Evolutionary conservation across 208 protist species (phyloP).

Genomic region (Acanthamoeba royreba): DNA sequence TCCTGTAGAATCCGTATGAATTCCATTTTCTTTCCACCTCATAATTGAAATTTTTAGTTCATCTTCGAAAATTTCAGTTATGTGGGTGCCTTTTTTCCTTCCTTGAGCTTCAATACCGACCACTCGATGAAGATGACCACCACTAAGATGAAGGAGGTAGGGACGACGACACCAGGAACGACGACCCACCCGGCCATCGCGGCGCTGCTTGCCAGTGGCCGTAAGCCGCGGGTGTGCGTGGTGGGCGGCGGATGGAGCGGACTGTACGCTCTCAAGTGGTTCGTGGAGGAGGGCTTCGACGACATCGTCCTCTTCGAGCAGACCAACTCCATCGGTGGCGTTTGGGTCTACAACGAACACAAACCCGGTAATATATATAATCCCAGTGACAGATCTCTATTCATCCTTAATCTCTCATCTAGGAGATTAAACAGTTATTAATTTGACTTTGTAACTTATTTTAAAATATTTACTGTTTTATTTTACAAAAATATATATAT

Average conservation of each 20-base stretch:
- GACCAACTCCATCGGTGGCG: conserved; percentile 26
- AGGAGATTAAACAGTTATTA: neutral
- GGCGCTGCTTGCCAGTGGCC: neutral
- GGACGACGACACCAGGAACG: too few species aligned
- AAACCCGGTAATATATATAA: neutral
- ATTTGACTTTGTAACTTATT: neutral
- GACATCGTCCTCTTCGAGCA: neutral
- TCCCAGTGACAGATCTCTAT: neutral
- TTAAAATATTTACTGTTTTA: too few species aligned
- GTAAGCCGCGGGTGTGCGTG: neutral
- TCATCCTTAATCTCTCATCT: neutral
- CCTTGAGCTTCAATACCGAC: too few species aligned
- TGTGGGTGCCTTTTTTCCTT: too few species aligned
- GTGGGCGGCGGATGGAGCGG: conserved; percentile 33
- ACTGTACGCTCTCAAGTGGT: conserved; percentile 34
- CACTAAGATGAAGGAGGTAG: too few species aligned
- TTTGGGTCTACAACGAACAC: conserved; percentile 40
- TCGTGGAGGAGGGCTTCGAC: conserved; percentile 7
- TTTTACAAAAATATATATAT: too few species aligned
- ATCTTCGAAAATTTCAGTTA: too few species aligned
- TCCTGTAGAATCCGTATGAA: too few species aligned
- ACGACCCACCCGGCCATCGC: neutral
- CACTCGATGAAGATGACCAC: too few species aligned
- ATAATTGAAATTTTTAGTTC: too few species aligned
- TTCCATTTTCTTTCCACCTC: too few species aligned